phyloP scores from a whole-genome alignment of 2,329 filamentous ascomycete species.

The Rugonectria rugulosa region DNA sequence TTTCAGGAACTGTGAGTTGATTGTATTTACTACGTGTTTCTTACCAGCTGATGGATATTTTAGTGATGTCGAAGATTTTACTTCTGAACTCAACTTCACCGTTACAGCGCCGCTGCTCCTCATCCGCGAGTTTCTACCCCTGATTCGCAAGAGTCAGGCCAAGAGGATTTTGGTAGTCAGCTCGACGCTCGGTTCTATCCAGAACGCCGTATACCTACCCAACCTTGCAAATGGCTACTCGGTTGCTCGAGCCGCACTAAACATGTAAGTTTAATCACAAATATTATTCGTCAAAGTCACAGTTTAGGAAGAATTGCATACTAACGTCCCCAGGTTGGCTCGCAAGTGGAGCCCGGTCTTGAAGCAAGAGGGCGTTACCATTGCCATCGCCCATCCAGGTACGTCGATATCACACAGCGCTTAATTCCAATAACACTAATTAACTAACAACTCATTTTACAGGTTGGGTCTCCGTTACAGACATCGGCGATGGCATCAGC shows the following conservation, averaged over 20 bases:
- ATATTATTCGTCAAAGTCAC: neutral
- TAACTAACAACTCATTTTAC: neutral
- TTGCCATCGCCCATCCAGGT: conserved; percentile 32
- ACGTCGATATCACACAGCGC: conserved; percentile 4
- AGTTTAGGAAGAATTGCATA: too few relatives aligned
- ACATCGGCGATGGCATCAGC: conserved; percentile 5
- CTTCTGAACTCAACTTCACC: conserved; percentile 7
- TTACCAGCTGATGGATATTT: neutral
- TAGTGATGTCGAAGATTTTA: conserved; percentile 9
- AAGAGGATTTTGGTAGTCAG: conserved; percentile 30
- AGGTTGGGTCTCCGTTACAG: conserved; percentile 11
- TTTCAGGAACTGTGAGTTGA: conserved; percentile 31
- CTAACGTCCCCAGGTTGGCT: conserved; percentile 14
- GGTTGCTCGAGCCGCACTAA: conserved; percentile 11
- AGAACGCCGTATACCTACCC: conserved; percentile 17
- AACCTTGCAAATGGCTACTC: conserved; percentile 25
- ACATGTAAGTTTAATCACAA: conserved; percentile 10
- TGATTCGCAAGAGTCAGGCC: conserved; percentile 23
- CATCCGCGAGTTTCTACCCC: conserved; percentile 29
- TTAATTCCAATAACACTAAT: neutral
- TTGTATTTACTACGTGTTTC: neutral
- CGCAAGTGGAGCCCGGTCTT: conserved; percentile 34
- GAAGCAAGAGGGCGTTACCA: conserved; percentile 32
- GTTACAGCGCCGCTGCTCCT: conserved; percentile 5
- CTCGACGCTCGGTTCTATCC: conserved; percentile 31